Conservation (phyloP, 257 asterid species). For the Voacanga thouarsii region DNA sequence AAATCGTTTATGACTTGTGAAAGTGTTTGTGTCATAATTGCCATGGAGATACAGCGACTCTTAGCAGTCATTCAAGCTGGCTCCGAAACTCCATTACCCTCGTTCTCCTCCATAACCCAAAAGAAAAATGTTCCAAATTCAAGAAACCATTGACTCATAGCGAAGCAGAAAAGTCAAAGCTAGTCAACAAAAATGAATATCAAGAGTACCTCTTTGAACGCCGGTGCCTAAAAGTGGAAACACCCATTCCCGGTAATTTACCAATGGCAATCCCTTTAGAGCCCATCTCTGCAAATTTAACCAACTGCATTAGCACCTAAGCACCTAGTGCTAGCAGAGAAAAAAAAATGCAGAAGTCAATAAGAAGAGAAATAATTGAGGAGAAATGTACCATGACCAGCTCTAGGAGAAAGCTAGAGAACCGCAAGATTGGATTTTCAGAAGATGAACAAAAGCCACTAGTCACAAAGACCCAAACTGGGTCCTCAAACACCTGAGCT, state of each 20-base stretch:
- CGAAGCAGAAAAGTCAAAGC: conserved; percentile 11
- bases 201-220: conserved; percentile 69
- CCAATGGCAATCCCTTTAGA: conserved; percentile 54
- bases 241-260: conserved; percentile 36
- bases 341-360: conserved; percentile 12
- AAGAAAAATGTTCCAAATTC: conserved; percentile 11
- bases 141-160: conserved; percentile 6
- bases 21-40: background rate
- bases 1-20: background rate
- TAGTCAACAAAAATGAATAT: conserved; percentile 13
- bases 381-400: conserved; percentile 34
- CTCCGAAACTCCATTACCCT: conserved; percentile 11
- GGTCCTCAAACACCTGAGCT: conserved; percentile 33
- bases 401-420: conserved; percentile 28
- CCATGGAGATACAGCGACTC: background rate
- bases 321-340: conserved; percentile 4
- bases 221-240: conserved; percentile 39
- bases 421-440: conserved; percentile 46
- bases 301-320: conserved; percentile 21
- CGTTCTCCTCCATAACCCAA: conserved; percentile 12
- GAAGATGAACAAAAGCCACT: conserved; percentile 22
- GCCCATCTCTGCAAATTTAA: conserved; percentile 56
- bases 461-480: conserved; percentile 24
- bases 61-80: background rate
- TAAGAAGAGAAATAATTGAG: conserved; percentile 10